A percentile compares a stretch with the other conserved stretches of the same genome.
phyloP scores from a whole-genome alignment of 805 yeast genomes.

The Lachancea cidri region DNA sequence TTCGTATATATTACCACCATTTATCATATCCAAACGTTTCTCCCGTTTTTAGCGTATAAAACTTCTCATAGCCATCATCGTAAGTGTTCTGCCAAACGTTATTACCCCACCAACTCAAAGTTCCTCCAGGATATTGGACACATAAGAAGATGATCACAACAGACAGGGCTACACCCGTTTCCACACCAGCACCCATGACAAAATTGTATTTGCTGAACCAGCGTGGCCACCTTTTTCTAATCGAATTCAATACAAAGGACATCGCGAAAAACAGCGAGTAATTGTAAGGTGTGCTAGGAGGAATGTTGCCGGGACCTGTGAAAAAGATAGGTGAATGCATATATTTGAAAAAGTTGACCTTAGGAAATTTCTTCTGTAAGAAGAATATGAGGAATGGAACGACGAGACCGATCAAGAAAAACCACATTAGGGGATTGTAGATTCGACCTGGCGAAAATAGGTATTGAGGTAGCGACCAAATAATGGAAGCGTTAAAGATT shows the following conservation, averaged over 20 bases:
- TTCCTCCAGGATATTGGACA: slow-evolving; percentile 43
- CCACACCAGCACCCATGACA: slow-evolving; percentile 55
- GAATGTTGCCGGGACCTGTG: slow-evolving; percentile 54
- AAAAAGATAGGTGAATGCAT: slow-evolving; percentile 63
- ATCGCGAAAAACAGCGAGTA: slow-evolving; percentile 49
- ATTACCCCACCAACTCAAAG: slow-evolving; percentile 57
- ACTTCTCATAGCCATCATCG: slow-evolving; percentile 33
- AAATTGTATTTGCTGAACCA: slow-evolving; percentile 63
- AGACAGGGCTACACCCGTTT: slow-evolving; percentile 59
- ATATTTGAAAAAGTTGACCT: slow-evolving; percentile 30
- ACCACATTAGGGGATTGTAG: slow-evolving; percentile 52
- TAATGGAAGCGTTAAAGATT: slow-evolving; percentile 46
- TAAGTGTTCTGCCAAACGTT: slow-evolving; percentile 40
- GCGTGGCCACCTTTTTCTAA: slow-evolving; percentile 42
- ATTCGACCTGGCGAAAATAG: slow-evolving; percentile 46
- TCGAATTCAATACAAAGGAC: slow-evolving; percentile 40
- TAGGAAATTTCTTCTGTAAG: slow-evolving; percentile 28
- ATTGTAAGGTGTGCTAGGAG: slow-evolving; percentile 72
- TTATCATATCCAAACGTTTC: slow-evolving; percentile 45
- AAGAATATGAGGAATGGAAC: slow-evolving; percentile 34
- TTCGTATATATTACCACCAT: slow-evolving; percentile 37
- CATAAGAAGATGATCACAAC: slow-evolving; percentile 50
- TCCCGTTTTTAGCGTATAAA: slow-evolving; percentile 35
- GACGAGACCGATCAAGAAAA: slow-evolving; percentile 48
- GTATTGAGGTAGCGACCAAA: slow-evolving; percentile 51